phyloP scores from a whole-genome alignment of 176 grass and related monocot genomes.

The Thalia dealbata region DNA sequence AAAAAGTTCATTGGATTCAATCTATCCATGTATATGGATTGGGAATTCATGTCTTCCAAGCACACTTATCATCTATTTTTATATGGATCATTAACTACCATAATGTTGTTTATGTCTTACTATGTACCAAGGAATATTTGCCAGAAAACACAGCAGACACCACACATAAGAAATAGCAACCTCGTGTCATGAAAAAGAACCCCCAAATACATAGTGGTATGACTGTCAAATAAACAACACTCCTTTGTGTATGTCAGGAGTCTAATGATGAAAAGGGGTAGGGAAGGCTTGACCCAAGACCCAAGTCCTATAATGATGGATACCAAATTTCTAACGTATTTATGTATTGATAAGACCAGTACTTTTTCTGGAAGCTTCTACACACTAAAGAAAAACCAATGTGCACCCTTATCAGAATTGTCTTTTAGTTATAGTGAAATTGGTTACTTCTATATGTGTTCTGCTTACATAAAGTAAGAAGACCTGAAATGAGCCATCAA shows the following conservation, averaged over 20 bases:
- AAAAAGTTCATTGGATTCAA: background rate
- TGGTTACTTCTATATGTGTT: background rate
- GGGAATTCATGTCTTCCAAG: background rate
- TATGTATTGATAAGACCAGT: no score
- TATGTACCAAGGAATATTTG: no score
- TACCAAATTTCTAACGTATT: no score
- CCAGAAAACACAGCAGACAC: background rate
- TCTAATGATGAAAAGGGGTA: no score
- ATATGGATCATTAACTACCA: background rate
- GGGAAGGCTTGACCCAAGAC: no score
- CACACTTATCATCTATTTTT: background rate
- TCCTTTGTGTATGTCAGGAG: no score
- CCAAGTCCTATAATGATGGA: no score
- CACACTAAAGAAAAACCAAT: background rate
- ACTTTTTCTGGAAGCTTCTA: no score
- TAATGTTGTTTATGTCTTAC: background rate
- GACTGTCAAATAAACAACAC: no score
- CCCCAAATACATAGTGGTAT: background rate
- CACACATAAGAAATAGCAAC: background rate
- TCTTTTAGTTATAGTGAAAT: background rate
- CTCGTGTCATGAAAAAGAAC: background rate
- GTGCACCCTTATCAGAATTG: background rate
- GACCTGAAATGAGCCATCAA: conserved; percentile 19
- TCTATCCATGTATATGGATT: background rate
- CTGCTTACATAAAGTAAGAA: conserved; percentile 22